Evolutionary conservation across 2,329 filamentous ascomycete species (phyloP).

Genomic region (Ambrosiella beaveri): DNA sequence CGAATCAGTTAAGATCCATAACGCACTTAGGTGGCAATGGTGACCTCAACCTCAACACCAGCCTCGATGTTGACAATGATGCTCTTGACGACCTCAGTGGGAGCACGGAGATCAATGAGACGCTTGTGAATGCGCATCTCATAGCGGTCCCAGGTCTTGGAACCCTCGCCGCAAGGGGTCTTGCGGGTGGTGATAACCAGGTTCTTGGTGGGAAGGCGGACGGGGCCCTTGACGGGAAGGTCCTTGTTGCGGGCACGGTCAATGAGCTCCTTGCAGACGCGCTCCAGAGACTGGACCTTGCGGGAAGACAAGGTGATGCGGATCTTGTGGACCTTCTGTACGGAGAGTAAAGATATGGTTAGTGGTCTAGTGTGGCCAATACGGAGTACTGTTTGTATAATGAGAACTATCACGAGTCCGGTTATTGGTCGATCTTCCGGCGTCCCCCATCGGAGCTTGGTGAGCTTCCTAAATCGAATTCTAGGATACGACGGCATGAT

Average conservation of each 20-base stretch:
- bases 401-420: neutral
- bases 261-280: slow-evolving; percentile 95
- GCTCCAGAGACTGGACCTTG: slow-evolving; percentile 92
- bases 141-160: slow-evolving; percentile 98
- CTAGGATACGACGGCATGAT: no score
- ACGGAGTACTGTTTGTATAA: neutral
- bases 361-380: neutral
- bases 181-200: slow-evolving; percentile 96
- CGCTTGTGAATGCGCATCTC: slow-evolving; percentile 99
- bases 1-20: neutral
- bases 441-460: neutral
- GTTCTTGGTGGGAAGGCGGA: slow-evolving; percentile 82
- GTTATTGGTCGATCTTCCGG: neutral
- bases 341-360: slow-evolving; percentile 10
- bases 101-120: slow-evolving; percentile 91
- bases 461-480: neutral
- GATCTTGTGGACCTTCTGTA: slow-evolving; percentile 86
- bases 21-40: slow-evolving; percentile 57
- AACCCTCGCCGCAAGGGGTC: slow-evolving; percentile 98
- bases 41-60: slow-evolving; percentile 84
- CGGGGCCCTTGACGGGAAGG: slow-evolving; percentile 93
- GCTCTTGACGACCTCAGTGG: slow-evolving; percentile 93
- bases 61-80: slow-evolving; percentile 95
- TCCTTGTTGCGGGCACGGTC: slow-evolving; percentile 98
- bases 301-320: slow-evolving; percentile 92